These are phyloP conservation scores for Penicillium verhagenii DNA, from an alignment of 495 filamentous ascomycete genomes.

Conservation along the genomic window DNA sequence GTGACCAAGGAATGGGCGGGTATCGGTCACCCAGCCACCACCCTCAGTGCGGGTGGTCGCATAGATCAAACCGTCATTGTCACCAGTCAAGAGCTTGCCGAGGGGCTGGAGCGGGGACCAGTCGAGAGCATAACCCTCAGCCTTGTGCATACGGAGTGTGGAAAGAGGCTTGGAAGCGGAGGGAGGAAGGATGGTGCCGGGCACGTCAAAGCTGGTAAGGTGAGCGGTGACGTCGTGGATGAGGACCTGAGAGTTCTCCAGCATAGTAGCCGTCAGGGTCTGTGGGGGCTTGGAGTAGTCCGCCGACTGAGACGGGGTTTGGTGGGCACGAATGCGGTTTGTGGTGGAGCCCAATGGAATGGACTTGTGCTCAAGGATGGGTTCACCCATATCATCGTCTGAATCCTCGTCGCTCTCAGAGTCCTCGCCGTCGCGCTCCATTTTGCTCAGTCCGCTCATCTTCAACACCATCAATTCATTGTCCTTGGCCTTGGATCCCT, in stretches of 20 bases:
- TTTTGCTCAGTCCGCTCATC: constrained; percentile 83
- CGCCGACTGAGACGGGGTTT: constrained; percentile 59
- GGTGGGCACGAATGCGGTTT: constrained; percentile 86
- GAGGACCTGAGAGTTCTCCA: constrained; percentile 79
- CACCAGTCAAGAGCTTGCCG: constrained; percentile 88
- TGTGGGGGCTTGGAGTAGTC: constrained; percentile 68
- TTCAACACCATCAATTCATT: constrained; percentile 96
- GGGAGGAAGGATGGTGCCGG: constrained; percentile 74
- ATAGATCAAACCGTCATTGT: constrained; percentile 87
- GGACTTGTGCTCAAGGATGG: constrained; percentile 87
- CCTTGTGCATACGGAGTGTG: constrained; percentile 85
- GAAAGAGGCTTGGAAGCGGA: constrained; percentile 81
- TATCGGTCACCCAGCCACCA: constrained; percentile 83
- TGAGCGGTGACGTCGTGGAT: constrained; percentile 93
- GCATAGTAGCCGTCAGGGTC: constrained; percentile 87
- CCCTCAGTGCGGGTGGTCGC: constrained; percentile 79
- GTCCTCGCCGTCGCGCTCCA: constrained; percentile 70
- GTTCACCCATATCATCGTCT: constrained; percentile 76
- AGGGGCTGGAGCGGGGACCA: constrained; percentile 78
- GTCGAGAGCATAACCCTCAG: constrained; percentile 91
- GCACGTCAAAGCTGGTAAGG: constrained; percentile 81
- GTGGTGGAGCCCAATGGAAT: constrained; percentile 83
- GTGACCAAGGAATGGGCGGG: constrained; percentile 77
- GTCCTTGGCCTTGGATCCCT: constrained; percentile 67
- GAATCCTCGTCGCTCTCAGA: constrained; percentile 74